A percentile compares a stretch with the other conserved stretches of the same genome.
Conservation (phyloP, 495 filamentous ascomycete genomes). For the Aspergillus sclerotiicarbonarius region DNA sequence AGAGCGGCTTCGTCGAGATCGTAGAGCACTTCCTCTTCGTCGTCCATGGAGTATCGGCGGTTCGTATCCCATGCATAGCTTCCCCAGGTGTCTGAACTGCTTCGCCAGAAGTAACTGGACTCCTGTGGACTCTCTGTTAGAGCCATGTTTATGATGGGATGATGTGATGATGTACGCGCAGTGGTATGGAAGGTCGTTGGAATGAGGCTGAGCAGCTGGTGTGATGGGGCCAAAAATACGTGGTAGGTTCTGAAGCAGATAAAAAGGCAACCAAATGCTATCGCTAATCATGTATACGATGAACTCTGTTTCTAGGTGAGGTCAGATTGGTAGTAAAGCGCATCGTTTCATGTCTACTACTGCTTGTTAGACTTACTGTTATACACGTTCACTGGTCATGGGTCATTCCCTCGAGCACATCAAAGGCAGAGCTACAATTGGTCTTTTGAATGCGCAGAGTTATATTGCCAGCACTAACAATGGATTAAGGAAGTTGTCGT, state of each 20-base stretch:
- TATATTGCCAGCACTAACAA: not conserved
- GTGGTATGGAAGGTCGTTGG: not conserved
- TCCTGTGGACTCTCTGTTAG: not conserved
- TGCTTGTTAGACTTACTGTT: not conserved
- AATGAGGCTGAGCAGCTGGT: not conserved
- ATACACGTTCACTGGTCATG: not conserved
- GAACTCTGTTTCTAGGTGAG: no score
- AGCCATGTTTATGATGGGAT: not conserved
- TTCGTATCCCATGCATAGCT: not conserved
- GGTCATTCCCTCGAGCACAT: not conserved
- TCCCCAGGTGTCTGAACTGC: not conserved
- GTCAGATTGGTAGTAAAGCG: no score
- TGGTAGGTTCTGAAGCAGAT: not conserved
- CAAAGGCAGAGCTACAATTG: not conserved
- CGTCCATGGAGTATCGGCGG: slow-evolving; percentile 11
- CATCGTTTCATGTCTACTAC: no score
- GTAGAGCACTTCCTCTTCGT: slow-evolving; percentile 28
- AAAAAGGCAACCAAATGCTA: not conserved
- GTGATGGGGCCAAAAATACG: not conserved
- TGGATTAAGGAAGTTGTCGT: not conserved
- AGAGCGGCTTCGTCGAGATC: slow-evolving; percentile 25
- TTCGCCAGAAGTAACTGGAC: not conserved
- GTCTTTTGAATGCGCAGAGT: not conserved
- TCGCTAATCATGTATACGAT: no score
- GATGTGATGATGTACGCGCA: not conserved